Evolutionary conservation across 495 filamentous ascomycete species (phyloP), one percentile per base, ranked within the genome.

Genomic region (Penicillium maclennaniae): DNA sequence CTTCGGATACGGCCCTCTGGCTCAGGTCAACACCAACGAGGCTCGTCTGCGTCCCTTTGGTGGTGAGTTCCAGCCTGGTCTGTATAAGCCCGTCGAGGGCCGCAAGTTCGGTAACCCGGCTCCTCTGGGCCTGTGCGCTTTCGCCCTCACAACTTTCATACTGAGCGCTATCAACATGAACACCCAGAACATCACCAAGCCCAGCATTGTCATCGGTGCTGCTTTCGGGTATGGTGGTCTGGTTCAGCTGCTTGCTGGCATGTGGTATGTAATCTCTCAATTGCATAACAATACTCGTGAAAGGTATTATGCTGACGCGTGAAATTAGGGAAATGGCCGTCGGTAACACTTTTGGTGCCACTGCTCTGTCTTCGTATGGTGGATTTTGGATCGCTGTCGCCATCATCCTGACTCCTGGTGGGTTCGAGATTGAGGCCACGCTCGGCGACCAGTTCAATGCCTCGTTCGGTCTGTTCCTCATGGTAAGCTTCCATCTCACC

Each of bases 321-420:
- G 16, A 25, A 37, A 31, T 57, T 57, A 96, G 91, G 93, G 93
- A 97, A 82, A 96, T 96, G 91, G 93, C 92, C 50, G 83, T 95
- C 8, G 93, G 92, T 55, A 97, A 95, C 83, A 96, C 93, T 39
- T 98, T 98, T 55, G 93, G 91, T 85, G 93, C 92, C 49, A 97
- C 92, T 47, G 93, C 93, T 46, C 82, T 98, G 57, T 93, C 91
- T 9, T 97, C 93, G 6, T 98, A 92, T 70, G 93, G 93, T 59
- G 93, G 92, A 59, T 98, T 98, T 84, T 98, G 93, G 93, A 77
- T 98, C 62, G 80, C 90, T 25, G 92, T 88, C 66, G 93, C 81
- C 60, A 89, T 97, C 74, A 80, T 95, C 62, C 73, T 96, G 60
- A 96, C 92, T 25, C 89, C 91, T 1, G 81, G 84, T 53, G 87